phyloP scores from a whole-genome alignment of 2,329 filamentous ascomycete species.

The Fusarium algeriense region DNA sequence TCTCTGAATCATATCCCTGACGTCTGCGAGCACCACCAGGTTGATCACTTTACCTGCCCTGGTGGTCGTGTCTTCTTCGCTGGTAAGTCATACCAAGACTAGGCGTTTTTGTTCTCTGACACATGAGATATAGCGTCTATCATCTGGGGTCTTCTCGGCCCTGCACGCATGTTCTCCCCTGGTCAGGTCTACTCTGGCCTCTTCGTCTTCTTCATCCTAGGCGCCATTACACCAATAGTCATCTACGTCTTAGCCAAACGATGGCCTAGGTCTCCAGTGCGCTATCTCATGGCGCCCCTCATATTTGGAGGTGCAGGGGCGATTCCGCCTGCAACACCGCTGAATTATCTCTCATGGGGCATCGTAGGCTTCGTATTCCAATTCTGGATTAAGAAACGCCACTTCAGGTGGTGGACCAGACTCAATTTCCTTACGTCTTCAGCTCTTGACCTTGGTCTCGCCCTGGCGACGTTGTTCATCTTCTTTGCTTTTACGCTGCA shows the following conservation, averaged over 20 bases:
- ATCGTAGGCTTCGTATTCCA: conserved; percentile 79
- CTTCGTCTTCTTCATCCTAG: conserved; percentile 70
- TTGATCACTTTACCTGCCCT: conserved; percentile 72
- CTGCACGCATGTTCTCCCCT: conserved; percentile 72
- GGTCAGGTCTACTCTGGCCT: conserved; percentile 72
- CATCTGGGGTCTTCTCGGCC: conserved; percentile 76
- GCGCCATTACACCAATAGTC: conserved; percentile 64
- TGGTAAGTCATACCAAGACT: conserved; percentile 52
- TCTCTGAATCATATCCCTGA: conserved; percentile 71
- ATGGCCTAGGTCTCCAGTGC: conserved; percentile 63
- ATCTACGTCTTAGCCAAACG: conserved; percentile 64
- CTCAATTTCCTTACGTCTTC: conserved; percentile 80
- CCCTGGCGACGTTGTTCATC: conserved; percentile 74
- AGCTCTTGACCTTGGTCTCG: conserved; percentile 76
- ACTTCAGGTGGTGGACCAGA: conserved; percentile 78
- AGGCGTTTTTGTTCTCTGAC: conserved; percentile 10
- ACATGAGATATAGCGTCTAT: conserved; percentile 62
- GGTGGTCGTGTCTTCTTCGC: conserved; percentile 74
- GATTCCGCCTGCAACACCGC: conserved; percentile 76
- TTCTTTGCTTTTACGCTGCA: conserved; percentile 77
- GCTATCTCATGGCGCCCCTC: conserved; percentile 70
- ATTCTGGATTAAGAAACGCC: conserved; percentile 71
- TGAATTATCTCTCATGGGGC: conserved; percentile 82
- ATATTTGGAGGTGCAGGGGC: conserved; percentile 70
- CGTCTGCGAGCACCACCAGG: conserved; percentile 70